A percentile compares a stretch with the other conserved stretches of the same genome.
phyloP scores from a whole-genome alignment of 78 protist genomes.

The Dictyostelium purpureum region DNA sequence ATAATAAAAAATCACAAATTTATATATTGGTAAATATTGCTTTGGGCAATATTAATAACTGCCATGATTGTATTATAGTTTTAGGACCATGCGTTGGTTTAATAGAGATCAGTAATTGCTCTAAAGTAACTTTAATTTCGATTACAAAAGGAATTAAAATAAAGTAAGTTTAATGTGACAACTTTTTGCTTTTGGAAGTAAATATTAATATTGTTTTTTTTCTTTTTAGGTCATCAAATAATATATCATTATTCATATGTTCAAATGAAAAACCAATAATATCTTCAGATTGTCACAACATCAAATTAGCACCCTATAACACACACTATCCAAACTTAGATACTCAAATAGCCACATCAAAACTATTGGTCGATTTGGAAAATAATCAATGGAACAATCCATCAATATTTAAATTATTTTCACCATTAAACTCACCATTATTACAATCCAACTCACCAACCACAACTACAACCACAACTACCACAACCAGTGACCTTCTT shows the following conservation, averaged over 20 bases:
- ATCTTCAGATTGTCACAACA: conserved; percentile 25
- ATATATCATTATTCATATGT: conserved; percentile 43
- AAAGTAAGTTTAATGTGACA: conserved; percentile 29
- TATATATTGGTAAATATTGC: conserved; percentile 41
- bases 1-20: conserved; percentile 33
- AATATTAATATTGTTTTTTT: neutral
- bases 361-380: neutral
- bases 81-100: conserved; percentile 63
- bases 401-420: conserved; percentile 7
- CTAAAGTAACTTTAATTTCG: conserved; percentile 37
- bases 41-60: neutral
- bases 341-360: conserved; percentile 13
- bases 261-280: conserved; percentile 68
- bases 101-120: conserved; percentile 41
- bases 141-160: conserved; percentile 57
- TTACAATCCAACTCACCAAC: neutral
- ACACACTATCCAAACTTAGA: conserved; percentile 71
- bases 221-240: conserved; percentile 27
- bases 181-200: too few species aligned
- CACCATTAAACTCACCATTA: neutral
- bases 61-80: conserved; percentile 55
- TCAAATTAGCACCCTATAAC: conserved; percentile 61
- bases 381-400: conserved; percentile 42
- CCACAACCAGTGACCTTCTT: neutral
- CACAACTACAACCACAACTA: neutral